Base-by-base conservation (phyloP, 805 yeast species). In the Saccharomyces eubayanus region DNA sequence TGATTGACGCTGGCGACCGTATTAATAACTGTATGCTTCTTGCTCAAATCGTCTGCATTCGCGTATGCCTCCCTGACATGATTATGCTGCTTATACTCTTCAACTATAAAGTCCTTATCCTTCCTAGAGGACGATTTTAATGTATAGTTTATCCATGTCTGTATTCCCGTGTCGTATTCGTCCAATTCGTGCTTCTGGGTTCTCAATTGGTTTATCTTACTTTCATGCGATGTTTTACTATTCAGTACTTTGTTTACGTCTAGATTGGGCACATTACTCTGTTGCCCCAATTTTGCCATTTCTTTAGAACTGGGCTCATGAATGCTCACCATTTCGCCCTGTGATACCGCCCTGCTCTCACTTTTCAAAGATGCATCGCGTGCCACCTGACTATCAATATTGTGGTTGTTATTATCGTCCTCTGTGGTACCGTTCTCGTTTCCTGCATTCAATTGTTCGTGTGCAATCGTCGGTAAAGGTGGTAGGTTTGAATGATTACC, bases 11-110 rank as follows among this genome's bases (percentile, higher is more conserved):
- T 71, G 47, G 71, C 71, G 20, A 74, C 76, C 6, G 74, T 72
- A 40, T 73, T 74, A 49, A 68, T 64, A 40, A 73, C 74, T 2
- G 73, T 66, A 51, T 75, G 72, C 55, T 64, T 71, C 55, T 62
- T 62, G 41, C 70, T 64, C 50, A 66, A 58, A 11, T 69, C 80
- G 6, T 80, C 74, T 1, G 87, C 86, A 61, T 83, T 82, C 41
- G 80, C 82, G 65, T 83, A 84, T 1, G 89, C 89, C 52, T 78
- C 81, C 30, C 78, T 72, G 1, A 85, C 90, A 56, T 82, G 77
- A 70, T 68, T 62, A 59, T 73, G 63, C 58, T 76, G 67, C 72
- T 73, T 59, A 75, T 72, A 67, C 64, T 81, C 64, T 60, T 65
- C 64, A 51, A 57, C 67, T 54, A 59, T 54, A 55, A 53, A 68